Percentiles rank a stretch among this genome's conserved stretches.
Conservation (phyloP, 768 basidiomycete genomes). For the Boletus fagicola region DNA sequence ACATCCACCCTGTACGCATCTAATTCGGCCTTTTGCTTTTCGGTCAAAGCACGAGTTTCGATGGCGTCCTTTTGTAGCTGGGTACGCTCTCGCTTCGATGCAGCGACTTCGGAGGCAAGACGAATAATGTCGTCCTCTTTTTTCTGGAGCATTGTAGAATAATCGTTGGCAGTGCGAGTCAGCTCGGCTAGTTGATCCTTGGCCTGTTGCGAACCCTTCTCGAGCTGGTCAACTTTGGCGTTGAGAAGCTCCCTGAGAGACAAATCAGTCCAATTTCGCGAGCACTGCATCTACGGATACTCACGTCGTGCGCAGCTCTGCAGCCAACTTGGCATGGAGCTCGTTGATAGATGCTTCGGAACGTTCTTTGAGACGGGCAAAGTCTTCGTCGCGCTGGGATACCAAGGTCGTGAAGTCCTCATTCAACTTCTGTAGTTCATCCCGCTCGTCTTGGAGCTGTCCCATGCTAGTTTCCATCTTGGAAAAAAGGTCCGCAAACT, state of each 20-base stretch:
- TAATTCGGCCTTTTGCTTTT: slow-evolving; percentile 61
- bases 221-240: slow-evolving; percentile 57
- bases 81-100: slow-evolving; percentile 53
- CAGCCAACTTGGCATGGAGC: slow-evolving; percentile 66
- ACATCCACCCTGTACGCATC: slow-evolving; percentile 54
- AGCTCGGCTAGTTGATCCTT: slow-evolving; percentile 79
- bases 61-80: slow-evolving; percentile 55
- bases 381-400: slow-evolving; percentile 76
- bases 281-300: slow-evolving; percentile 21
- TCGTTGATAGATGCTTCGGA: slow-evolving; percentile 64
- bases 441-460: slow-evolving; percentile 53
- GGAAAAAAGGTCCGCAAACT: slow-evolving; percentile 56
- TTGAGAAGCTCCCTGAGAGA: slow-evolving; percentile 59
- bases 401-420: slow-evolving; percentile 72
- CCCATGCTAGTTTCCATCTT: slow-evolving; percentile 60
- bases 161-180: slow-evolving; percentile 72
- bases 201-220: slow-evolving; percentile 64
- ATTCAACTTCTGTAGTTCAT: slow-evolving; percentile 59
- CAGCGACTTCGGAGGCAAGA: slow-evolving; percentile 52
- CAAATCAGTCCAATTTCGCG: not conserved
- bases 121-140: slow-evolving; percentile 70
- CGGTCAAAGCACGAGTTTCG: slow-evolving; percentile 69
- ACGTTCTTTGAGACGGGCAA: slow-evolving; percentile 70
- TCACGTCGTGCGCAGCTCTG: slow-evolving; percentile 64
- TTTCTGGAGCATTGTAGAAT: slow-evolving; percentile 69